These are phyloP conservation scores for Areca catechu DNA, from an alignment of 176 grass and related monocot species.

Conservation along the genomic window DNA sequence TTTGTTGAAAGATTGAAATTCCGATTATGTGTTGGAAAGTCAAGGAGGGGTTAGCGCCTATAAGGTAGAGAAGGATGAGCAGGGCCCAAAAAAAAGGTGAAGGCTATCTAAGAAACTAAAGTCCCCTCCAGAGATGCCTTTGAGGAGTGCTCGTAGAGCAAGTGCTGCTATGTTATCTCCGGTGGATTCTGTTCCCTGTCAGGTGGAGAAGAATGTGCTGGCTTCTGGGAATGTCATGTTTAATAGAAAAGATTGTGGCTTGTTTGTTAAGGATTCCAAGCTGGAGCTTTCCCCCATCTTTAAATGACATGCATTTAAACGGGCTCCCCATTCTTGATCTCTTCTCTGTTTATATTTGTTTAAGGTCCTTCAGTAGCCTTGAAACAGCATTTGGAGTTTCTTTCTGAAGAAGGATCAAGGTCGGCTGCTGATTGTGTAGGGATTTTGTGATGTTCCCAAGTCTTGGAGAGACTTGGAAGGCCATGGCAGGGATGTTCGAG, in stretches of 20 bases:
- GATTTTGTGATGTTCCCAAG: too few species aligned
- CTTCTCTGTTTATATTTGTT: slow-evolving; percentile 76
- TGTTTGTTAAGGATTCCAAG: slow-evolving; percentile 29
- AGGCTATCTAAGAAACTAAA: slow-evolving; percentile 2
- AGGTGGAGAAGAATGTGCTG: slow-evolving; percentile 20
- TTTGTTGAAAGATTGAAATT: background rate
- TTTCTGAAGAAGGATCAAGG: slow-evolving; percentile 64
- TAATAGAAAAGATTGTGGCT: slow-evolving; percentile 18
- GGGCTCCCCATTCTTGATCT: slow-evolving; percentile 62
- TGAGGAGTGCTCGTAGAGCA: slow-evolving; percentile 65
- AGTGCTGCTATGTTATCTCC: slow-evolving; percentile 27
- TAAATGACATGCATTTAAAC: slow-evolving; percentile 42
- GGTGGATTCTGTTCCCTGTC: background rate
- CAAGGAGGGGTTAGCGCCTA: background rate
- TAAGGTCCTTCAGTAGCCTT: slow-evolving; percentile 76
- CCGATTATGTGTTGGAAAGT: background rate
- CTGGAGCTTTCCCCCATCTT: slow-evolving; percentile 66
- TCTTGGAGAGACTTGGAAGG: too few species aligned
- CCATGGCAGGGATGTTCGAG: too few species aligned
- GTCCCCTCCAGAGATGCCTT: background rate
- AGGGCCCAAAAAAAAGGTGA: slow-evolving; percentile 3
- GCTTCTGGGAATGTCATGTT: slow-evolving; percentile 18
- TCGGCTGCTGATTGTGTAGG: slow-evolving; percentile 46
- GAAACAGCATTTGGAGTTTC: slow-evolving; percentile 57
- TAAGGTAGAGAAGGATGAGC: background rate